phyloP scores from a whole-genome alignment of 2,329 filamentous ascomycete genomes.

The Phyllosticta ampelicida region DNA sequence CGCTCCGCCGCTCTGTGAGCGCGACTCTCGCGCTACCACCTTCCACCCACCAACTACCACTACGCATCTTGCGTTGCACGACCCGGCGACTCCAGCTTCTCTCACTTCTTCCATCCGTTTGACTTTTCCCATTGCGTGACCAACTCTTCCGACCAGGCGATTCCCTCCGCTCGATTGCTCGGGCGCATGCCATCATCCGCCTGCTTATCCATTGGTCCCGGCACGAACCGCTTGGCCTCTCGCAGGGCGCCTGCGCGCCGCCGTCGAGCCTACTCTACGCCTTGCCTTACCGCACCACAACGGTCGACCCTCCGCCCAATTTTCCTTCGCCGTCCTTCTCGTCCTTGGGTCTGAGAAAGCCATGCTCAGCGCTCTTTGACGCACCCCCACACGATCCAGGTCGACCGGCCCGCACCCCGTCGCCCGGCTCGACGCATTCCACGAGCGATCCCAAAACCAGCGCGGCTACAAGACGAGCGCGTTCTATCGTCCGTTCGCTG shows the following conservation, averaged over 20 bases:
- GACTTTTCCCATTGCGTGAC: background rate
- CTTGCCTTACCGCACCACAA: background rate
- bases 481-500: background rate
- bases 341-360: background rate
- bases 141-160: background rate
- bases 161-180: background rate
- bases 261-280: background rate
- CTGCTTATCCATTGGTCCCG: background rate
- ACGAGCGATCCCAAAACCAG: background rate
- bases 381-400: background rate
- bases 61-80: no score
- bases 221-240: conserved; percentile 6
- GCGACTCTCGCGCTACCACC: background rate
- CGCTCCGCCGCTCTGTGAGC: background rate
- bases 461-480: background rate
- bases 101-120: background rate
- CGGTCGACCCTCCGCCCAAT: background rate
- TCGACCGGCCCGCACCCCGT: background rate
- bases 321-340: background rate
- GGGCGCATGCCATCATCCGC: background rate
- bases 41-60: background rate
- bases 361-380: background rate
- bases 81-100: background rate
- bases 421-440: background rate
- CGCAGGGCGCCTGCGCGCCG: conserved; percentile 2